Evolutionary conservation across 495 filamentous ascomycete species (phyloP).

Genomic region (Evansstolkia leycettana): DNA sequence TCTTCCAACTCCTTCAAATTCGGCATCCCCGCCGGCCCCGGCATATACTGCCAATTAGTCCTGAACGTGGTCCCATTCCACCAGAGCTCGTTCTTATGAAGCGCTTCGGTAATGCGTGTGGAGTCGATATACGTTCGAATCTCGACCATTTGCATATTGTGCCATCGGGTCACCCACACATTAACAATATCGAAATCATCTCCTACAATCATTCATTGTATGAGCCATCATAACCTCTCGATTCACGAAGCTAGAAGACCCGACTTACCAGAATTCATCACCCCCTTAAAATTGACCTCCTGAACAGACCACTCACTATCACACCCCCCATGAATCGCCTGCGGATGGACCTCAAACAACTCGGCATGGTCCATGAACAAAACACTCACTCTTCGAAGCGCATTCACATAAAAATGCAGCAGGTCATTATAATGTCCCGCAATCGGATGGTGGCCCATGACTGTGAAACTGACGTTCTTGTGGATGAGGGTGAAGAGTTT

Average conservation of each 20-base stretch:
- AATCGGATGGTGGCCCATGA: slow-evolving; percentile 24
- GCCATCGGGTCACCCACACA: slow-evolving; percentile 28
- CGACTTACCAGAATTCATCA: slow-evolving; percentile 22
- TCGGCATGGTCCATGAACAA: slow-evolving; percentile 19
- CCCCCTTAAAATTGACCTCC: slow-evolving; percentile 21
- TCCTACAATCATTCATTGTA: slow-evolving; percentile 6
- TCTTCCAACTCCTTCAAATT: not conserved
- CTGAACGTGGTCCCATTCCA: slow-evolving; percentile 20
- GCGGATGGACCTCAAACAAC: slow-evolving; percentile 22
- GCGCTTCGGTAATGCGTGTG: slow-evolving; percentile 14
- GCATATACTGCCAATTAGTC: slow-evolving; percentile 22
- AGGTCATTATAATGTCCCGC: slow-evolving; percentile 23
- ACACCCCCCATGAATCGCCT: slow-evolving; percentile 24
- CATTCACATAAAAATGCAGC: slow-evolving; percentile 28
- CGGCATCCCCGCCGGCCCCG: slow-evolving; percentile 25
- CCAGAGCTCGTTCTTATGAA: slow-evolving; percentile 26
- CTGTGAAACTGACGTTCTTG: slow-evolving; percentile 22
- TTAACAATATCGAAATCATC: slow-evolving; percentile 23
- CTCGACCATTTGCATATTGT: slow-evolving; percentile 22
- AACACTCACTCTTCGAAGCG: slow-evolving; percentile 19
- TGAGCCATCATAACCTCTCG: not conserved
- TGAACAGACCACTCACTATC: slow-evolving; percentile 22
- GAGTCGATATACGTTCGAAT: slow-evolving; percentile 24
- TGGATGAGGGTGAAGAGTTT: slow-evolving; percentile 23
- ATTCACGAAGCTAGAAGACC: not conserved